Base-by-base conservation (phyloP, 345 rosid species). In the Noccaea bulbosa region DNA sequence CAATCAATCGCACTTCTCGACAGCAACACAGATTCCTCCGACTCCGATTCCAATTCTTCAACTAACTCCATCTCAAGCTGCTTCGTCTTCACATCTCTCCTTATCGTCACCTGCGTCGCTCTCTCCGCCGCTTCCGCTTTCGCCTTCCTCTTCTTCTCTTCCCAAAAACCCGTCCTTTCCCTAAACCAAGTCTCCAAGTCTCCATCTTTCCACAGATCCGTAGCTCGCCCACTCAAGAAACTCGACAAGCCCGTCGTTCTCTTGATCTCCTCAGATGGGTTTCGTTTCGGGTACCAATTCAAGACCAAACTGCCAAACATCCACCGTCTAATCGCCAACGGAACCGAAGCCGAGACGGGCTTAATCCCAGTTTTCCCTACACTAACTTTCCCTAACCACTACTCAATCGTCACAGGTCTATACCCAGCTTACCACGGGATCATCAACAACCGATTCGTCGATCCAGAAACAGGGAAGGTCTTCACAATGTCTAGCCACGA, bases 231-330 rank as follows among this genome's bases (percentile, higher is more conserved):
- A 12, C 84, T 91, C 68, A 81, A 81, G 65, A 88, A 85, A 62
- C 87, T 93, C 51, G 72, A 47, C 11, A 84, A 78, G 44, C 91
- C 93, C 0, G 91, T 89, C 7, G 97, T 91, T 46, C 74, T 93
- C 4, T 70, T 93, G 80, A 76, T 93, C 57, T 93, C 98, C 14
- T 87, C 94, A 0, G 98, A 93, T 32, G 98, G 97, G 71, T 93
- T 93, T 77, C 89, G 97, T 39, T 93, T 91, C 71, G 97, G 97
- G 15, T 93, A 93, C 86, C 98, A 93, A 43, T 85, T 78, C 86
- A 93, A 93, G 83, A 78, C 91, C 56, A 67, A 77, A 0, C 72
- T 89, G 2, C 97, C 97, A 0, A 91, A 79, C 67, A 90, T 93
- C 49, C 82, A 78, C 77, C 83, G 98, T 7, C 62, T 93, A 80